Base-by-base conservation (phyloP, 176 grass and related monocot species). In the Otatea glauca region DNA sequence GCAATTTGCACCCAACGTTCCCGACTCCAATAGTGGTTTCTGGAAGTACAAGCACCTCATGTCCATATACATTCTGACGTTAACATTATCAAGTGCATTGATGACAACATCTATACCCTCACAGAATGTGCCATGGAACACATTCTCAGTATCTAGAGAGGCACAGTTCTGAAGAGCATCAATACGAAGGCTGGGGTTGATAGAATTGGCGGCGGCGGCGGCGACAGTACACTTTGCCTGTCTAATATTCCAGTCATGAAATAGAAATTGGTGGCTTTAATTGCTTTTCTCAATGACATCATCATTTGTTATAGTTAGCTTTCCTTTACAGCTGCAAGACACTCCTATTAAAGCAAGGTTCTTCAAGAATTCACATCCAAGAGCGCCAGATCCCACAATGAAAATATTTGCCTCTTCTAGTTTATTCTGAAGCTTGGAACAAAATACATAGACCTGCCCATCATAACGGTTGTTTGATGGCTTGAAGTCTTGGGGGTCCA, bases 361-460 rank as follows among this genome's bases (percentile, higher is more conserved):
- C 79, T 95, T 95, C 85, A 95, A 88, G 83, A 95, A 92, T 78
- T 95, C 93, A 69, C 93, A 92, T 66, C 93, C 90, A 77, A 95
- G 85, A 74, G 93, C 93, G 2, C 93, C 90, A 64, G 90, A 86
- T 32, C 93, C 93, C 48, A 95, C 93, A 56, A 92, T 55, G 79
- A 92, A 95, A 79, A 90, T 48, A 51, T 92, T 95, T 66, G 93
- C 85, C 68, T 95, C 90, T 74, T 90, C 82, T 66, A 95, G 49
- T 68, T 95, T 95, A 75, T 95, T 86, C 74, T 95, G 90, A 68
- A 95, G 88, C 67, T 92, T 92, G 74, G 90, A 86, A 64, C 93
- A 90, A 90, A 95, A 95, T 23, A 92, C 86, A 80, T 88, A 92
- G 7, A 95, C 81, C 79, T 95, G 88, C n/a, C 90, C 90, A 68